These are phyloP conservation scores for Coffea canephora DNA, from an alignment of 257 asterid species.

Conservation along the genomic window DNA sequence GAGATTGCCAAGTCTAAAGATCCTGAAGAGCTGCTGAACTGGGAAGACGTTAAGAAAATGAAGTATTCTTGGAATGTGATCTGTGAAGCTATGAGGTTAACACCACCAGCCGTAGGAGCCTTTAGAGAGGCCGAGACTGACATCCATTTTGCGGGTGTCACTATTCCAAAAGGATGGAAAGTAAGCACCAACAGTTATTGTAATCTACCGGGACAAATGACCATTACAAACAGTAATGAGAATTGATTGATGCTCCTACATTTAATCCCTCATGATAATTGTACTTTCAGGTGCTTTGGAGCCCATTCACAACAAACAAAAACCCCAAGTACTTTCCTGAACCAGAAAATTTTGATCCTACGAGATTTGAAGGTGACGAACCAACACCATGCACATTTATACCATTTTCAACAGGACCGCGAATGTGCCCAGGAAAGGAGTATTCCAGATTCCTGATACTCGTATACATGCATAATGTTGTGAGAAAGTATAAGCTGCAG, in stretches of 20 bases:
- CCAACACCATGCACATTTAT: slow-evolving; percentile 10
- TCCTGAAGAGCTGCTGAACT: slow-evolving; percentile 35
- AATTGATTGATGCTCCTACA: background rate
- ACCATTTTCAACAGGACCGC: slow-evolving; percentile 13
- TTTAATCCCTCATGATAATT: background rate
- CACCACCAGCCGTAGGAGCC: slow-evolving; percentile 53
- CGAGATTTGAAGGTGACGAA: slow-evolving; percentile 19
- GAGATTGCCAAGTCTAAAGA: slow-evolving; percentile 33
- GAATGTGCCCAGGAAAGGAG: slow-evolving; percentile 24
- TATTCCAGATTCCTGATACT: slow-evolving; percentile 19
- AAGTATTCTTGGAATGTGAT: slow-evolving; percentile 19
- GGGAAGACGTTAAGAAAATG: slow-evolving; percentile 61
- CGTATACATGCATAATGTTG: slow-evolving; percentile 20
- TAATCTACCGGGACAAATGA: background rate
- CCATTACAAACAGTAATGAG: too few relatives aligned
- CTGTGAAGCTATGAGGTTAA: slow-evolving; percentile 50
- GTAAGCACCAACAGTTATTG: slow-evolving; percentile 15
- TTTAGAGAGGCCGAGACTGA: slow-evolving; percentile 48
- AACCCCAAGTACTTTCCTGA: slow-evolving; percentile 22
- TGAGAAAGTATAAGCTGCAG: slow-evolving; percentile 18
- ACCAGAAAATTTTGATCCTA: slow-evolving; percentile 23
- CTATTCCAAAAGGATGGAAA: slow-evolving; percentile 69
- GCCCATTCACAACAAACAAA: slow-evolving; percentile 13
- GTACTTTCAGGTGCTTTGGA: slow-evolving; percentile 14
- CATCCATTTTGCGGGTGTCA: slow-evolving; percentile 51